Conservation (phyloP, 1,284 basidiomycete species). For the Ceratobasidium sp. region DNA sequence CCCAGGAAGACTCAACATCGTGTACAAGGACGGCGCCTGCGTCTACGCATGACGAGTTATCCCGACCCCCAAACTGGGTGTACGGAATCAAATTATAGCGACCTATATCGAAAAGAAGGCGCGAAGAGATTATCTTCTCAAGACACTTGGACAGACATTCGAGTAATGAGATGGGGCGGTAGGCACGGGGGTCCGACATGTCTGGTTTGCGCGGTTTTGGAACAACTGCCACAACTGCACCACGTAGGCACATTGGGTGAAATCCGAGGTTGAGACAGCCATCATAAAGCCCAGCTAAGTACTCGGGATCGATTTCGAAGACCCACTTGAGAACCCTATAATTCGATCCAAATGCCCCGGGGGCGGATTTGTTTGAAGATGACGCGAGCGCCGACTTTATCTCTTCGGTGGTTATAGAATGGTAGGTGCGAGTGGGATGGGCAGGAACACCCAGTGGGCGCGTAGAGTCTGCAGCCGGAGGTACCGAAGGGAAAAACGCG, state of each 20-base stretch:
- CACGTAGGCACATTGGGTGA: conserved; percentile 25
- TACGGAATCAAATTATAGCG: conserved; percentile 48
- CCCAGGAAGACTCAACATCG: conserved; percentile 50
- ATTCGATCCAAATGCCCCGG: conserved; percentile 14
- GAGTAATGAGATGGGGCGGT: conserved; percentile 58
- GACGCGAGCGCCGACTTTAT: background rate
- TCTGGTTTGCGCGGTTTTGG: conserved; percentile 56
- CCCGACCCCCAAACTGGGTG: conserved; percentile 54
- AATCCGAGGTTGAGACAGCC: conserved; percentile 4
- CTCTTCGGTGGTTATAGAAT: background rate
- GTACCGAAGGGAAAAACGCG: background rate
- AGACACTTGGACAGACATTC: conserved; percentile 55
- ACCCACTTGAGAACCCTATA: conserved; percentile 27
- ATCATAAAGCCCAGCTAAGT: background rate
- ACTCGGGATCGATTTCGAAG: background rate
- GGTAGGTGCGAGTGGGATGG: background rate
- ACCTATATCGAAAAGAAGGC: conserved; percentile 48
- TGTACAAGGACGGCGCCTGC: conserved; percentile 45
- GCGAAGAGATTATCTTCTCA: conserved; percentile 49
- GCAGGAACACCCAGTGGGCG: background rate
- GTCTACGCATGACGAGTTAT: conserved; percentile 9
- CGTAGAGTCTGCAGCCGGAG: background rate
- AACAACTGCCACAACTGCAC: conserved; percentile 54
- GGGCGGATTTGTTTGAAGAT: conserved; percentile 11
- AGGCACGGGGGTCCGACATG: conserved; percentile 55